Base-by-base conservation (phyloP, 148 eudicot genomes). In the Rhododendron henanense region DNA sequence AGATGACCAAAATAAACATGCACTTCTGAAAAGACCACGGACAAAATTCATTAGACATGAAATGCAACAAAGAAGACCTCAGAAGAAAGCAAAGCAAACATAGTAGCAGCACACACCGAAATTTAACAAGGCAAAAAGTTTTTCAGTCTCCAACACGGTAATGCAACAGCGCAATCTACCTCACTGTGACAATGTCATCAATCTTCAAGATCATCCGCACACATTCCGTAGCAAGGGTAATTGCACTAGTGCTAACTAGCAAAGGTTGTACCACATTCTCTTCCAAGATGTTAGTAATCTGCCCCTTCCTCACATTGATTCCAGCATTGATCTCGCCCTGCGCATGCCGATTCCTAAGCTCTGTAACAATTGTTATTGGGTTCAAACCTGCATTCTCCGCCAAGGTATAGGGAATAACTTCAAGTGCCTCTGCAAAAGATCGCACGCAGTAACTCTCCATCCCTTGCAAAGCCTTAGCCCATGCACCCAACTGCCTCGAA, bases 141-240 rank as follows among this genome's bases (percentile, higher is more conserved):
- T 61, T 55, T 45, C 37, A 21, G 45, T 53, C 67, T 28, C 78
- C 80, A 79, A 81, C 84, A 83, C 9, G 35, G 31, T 55, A 31
- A 19, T 78, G 84, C 45, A 45, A 41, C 11, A 85, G 85, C 39
- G 61, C 78, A 76, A 69, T 89, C 95, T 95, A 95, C 93, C 96
- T 91, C 92, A 96, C 99, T 8, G 95, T 95, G 86, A 96, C 99
- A 86, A 96, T 96, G 89, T 96, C 99, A 89, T 96, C 99, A 89
- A 96, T 96, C 98, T 96, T 96, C 95, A 96, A 90, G 84, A 96
- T 96, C 99, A 96, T 96, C 89, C 96, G 90, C 79, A 96, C 99
- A 55, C 98, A 96, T 88, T 95, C 99, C 0, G 98, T 93, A 9
- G 99, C 98, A 88, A 96, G 87, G 35, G 92, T 86, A 67, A 96